Percentiles rank a stretch among this genome's conserved stretches.
These are phyloP conservation scores for Jackrogersella minutella DNA, from an alignment of 495 filamentous ascomycete species.

Conservation along the genomic window DNA sequence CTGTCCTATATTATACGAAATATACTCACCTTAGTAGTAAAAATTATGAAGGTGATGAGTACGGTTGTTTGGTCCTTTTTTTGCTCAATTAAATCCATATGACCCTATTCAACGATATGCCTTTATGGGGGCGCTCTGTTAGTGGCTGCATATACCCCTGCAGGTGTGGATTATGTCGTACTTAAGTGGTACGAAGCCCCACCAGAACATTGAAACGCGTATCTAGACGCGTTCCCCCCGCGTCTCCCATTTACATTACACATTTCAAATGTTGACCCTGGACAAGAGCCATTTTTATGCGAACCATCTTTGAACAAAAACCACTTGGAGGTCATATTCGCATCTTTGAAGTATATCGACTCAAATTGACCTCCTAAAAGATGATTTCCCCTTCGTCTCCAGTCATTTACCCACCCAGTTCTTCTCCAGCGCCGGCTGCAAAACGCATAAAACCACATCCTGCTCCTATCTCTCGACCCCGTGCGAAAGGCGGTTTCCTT, in stretches of 20 bases:
- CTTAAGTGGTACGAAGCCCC: conserved; percentile 11
- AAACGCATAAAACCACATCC: conserved; percentile 57
- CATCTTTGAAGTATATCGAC: conserved; percentile 2
- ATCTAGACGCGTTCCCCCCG: conserved; percentile 25
- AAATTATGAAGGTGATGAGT: too few species aligned
- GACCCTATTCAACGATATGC: too few species aligned
- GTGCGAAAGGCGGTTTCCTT: conserved; percentile 53
- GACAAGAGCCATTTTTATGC: conserved; percentile 3
- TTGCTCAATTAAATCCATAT: too few species aligned
- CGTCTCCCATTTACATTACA: conserved; percentile 27
- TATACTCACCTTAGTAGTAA: too few species aligned
- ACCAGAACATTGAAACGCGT: conserved; percentile 31
- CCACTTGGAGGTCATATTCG: neutral
- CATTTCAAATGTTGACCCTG: neutral
- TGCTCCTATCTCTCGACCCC: conserved; percentile 48
- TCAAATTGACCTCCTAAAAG: conserved; percentile 41
- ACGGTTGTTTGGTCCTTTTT: too few species aligned
- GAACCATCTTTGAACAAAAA: neutral
- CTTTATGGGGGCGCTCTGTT: too few species aligned
- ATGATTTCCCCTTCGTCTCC: conserved; percentile 74
- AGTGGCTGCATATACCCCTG: neutral
- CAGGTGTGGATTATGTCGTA: neutral
- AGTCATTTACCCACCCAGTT: conserved; percentile 63
- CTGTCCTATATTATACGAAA: too few species aligned
- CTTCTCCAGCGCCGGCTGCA: conserved; percentile 52